Evolutionary conservation across 352 stramenopile species (phyloP).

Genomic region (Pythium vanterpoolii): DNA sequence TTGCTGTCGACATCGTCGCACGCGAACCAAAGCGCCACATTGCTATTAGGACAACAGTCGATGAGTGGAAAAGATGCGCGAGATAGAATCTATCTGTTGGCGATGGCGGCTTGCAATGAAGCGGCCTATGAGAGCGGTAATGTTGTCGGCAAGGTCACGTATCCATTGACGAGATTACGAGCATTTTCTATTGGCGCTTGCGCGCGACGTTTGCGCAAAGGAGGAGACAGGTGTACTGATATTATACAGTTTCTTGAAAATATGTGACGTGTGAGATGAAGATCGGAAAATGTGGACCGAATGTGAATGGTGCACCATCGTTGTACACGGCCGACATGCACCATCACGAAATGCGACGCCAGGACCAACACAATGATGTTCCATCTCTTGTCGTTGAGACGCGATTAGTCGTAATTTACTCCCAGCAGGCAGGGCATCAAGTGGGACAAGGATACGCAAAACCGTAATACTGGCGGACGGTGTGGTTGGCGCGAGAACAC

Average conservation of each 20-base stretch:
- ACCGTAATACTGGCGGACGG: no score
- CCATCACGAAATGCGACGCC: neutral
- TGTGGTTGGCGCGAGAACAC: no score
- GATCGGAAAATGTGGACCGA: neutral
- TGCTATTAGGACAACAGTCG: conserved; percentile 1
- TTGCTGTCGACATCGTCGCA: conserved; percentile 6
- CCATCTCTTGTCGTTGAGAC: conserved; percentile 15
- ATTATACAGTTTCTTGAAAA: neutral
- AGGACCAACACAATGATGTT: conserved; percentile 1
- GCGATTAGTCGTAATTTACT: conserved; percentile 15
- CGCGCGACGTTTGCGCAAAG: conserved; percentile 15
- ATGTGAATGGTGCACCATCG: neutral
- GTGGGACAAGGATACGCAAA: no score
- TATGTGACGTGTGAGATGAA: conserved; percentile 8
- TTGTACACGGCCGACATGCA: neutral
- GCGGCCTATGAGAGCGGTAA: neutral
- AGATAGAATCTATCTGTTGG: neutral
- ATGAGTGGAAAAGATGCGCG: neutral
- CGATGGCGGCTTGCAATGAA: neutral
- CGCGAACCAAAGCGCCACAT: conserved; percentile 35
- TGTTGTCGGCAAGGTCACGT: neutral
- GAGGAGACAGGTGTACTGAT: neutral
- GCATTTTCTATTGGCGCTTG: conserved; percentile 4
- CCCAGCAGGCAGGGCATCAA: no score
- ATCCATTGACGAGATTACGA: neutral